These are phyloP conservation scores for Acanthochlamys bracteata DNA, from an alignment of 106 monocot genomes.

Conservation along the genomic window DNA sequence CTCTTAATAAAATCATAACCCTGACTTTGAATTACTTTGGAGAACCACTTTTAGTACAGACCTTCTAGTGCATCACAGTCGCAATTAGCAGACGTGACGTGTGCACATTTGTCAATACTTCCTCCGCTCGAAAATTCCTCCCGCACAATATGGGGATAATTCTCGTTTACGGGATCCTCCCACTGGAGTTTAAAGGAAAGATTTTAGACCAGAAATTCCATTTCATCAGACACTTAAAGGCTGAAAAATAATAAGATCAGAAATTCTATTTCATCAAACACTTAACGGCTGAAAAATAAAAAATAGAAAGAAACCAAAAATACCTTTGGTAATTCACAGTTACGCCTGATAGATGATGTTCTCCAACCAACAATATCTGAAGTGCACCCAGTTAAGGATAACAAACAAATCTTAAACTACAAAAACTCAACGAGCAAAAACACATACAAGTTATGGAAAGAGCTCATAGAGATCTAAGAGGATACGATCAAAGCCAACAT, in stretches of 20 bases:
- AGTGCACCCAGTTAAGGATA: slow-evolving; percentile 25
- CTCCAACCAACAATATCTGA: slow-evolving; percentile 99
- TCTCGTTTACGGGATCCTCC: slow-evolving; percentile 43
- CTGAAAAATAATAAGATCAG: neutral
- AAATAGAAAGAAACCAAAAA: neutral
- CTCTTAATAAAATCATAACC: neutral
- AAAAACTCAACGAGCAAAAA: neutral
- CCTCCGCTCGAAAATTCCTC: slow-evolving; percentile 55
- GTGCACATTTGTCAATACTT: slow-evolving; percentile 4
- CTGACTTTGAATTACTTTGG: too few species aligned
- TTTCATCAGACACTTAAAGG: neutral
- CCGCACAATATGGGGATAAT: slow-evolving; percentile 81
- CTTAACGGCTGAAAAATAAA: neutral
- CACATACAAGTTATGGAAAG: neutral
- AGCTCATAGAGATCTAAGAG: slow-evolving; percentile 10
- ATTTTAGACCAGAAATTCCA: neutral
- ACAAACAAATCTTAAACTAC: neutral
- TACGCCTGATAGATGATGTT: slow-evolving; percentile 92
- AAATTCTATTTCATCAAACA: neutral
- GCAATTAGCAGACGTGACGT: slow-evolving; percentile 7
- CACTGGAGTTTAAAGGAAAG: slow-evolving; percentile 27
- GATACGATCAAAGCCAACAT: slow-evolving; percentile 94
- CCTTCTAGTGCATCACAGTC: slow-evolving; percentile 66
- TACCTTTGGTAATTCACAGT: slow-evolving; percentile 84
- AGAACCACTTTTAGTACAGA: neutral